A percentile compares a stretch with the other conserved stretches of the same genome.
phyloP scores from a whole-genome alignment of 192 early-diverging fungal genomes.

The Backusella liffmaniae region DNA sequence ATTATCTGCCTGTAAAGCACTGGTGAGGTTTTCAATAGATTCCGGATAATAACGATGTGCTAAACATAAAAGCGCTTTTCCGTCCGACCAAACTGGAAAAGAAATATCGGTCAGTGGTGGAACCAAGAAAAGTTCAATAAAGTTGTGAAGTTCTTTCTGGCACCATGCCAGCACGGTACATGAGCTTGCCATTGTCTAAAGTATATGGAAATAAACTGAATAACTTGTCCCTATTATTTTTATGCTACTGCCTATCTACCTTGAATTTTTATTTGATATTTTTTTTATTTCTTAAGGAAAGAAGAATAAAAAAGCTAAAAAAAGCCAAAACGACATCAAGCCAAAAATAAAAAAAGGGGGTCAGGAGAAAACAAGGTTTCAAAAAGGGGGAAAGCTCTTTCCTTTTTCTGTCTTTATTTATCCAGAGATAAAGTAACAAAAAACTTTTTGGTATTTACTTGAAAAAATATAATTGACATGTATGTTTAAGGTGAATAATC shows the following conservation, averaged over 20 bases:
- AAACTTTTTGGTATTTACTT: not conserved
- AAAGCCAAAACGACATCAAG: not conserved
- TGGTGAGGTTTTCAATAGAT: not conserved
- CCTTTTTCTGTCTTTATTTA: not conserved
- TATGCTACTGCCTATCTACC: not conserved
- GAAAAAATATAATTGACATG: not conserved
- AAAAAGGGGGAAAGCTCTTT: not conserved
- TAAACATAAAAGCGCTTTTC: constrained; percentile 4
- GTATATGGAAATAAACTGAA: not conserved
- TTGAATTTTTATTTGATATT: not conserved
- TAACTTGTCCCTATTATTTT: not conserved
- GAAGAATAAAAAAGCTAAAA: not conserved
- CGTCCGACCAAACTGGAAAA: constrained; percentile 11
- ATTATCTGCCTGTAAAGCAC: not conserved
- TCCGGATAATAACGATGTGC: constrained; percentile 17
- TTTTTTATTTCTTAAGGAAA: constrained; percentile 1
- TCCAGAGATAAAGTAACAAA: not conserved
- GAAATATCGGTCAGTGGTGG: constrained; percentile 10
- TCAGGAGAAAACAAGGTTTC: constrained; percentile 5
- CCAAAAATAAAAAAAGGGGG: not conserved
- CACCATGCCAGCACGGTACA: constrained; percentile 19
- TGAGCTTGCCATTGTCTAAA: constrained; percentile 6
- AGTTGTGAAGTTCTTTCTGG: constrained; percentile 14
- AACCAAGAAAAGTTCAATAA: constrained; percentile 11
- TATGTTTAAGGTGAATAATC: not conserved